These are phyloP conservation scores for Colletotrichum sp. DNA, from an alignment of 2,329 filamentous ascomycete species.

Conservation along the genomic window DNA sequence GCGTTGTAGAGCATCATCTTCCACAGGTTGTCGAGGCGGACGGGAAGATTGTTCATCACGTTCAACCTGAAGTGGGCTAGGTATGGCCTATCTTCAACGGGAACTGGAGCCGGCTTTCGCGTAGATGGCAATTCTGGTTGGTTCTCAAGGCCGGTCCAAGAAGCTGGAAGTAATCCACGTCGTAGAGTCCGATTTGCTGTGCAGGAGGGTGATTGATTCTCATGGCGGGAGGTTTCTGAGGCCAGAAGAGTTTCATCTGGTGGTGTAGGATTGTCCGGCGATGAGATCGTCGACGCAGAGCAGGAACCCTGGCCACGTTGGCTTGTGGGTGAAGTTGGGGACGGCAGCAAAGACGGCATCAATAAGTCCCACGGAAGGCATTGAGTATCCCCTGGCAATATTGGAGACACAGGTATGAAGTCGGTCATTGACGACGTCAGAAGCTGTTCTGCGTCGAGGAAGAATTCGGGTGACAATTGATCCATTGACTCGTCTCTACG, in stretches of 20 bases:
- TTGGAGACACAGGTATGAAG: neutral
- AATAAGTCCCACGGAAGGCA: neutral
- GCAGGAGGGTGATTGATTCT: neutral
- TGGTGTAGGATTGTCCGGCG: neutral
- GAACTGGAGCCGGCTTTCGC: neutral
- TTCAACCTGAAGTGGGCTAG: neutral
- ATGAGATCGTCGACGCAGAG: neutral
- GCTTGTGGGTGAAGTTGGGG: neutral
- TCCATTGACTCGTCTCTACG: neutral
- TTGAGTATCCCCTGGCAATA: neutral
- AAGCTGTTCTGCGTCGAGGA: neutral
- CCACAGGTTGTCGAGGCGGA: neutral
- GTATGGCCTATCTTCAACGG: neutral
- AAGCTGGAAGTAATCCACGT: neutral
- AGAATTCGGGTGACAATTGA: neutral
- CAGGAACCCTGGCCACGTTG: neutral
- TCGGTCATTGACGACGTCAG: neutral
- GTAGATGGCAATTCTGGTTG: neutral
- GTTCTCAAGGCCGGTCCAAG: neutral
- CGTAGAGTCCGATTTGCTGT: neutral
- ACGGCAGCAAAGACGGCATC: neutral
- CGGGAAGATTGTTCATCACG: neutral
- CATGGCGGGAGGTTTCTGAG: neutral
- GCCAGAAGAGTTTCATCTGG: neutral
- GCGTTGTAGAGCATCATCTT: neutral